Evolutionary conservation across 805 yeast genomes (phyloP).

Genomic region (Saturnispora galanensis): DNA sequence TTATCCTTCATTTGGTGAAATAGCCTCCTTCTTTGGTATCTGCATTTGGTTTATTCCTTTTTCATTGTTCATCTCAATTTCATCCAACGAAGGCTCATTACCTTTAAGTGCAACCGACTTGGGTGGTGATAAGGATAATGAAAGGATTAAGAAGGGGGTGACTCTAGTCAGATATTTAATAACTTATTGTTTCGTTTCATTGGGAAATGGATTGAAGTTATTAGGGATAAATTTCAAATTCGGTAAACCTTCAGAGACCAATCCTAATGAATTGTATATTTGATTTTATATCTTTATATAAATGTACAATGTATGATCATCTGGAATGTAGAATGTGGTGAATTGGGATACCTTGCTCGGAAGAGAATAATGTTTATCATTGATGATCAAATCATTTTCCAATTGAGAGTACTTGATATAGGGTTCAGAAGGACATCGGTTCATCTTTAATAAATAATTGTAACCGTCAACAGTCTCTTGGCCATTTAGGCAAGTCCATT

Average conservation of each 20-base stretch:
- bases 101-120: conserved; percentile 38
- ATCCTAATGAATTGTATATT: conserved; percentile 24
- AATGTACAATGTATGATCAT: conserved; percentile 5
- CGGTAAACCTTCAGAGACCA: conserved; percentile 12
- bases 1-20: conserved; percentile 76
- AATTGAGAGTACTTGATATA: conserved; percentile 21
- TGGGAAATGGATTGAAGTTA: conserved; percentile 38
- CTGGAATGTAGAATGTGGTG: conserved; percentile 2
- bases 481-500: no score
- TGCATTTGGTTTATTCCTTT: conserved; percentile 93
- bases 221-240: conserved; percentile 49
- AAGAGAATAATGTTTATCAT: conserved; percentile 17
- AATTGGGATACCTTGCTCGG: conserved; percentile 22
- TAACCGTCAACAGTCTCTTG: no score
- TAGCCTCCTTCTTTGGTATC: conserved; percentile 90
- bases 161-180: conserved; percentile 65
- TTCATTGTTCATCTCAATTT: conserved; percentile 79
- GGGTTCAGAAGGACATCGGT: conserved; percentile 26
- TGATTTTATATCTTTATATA: conserved; percentile 12
- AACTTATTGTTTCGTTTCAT: conserved; percentile 37
- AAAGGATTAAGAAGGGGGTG: conserved; percentile 33
- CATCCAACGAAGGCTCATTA: conserved; percentile 83
- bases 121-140: conserved; percentile 13
- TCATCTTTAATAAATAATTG: conserved; percentile 12
- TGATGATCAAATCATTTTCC: conserved; percentile 22